Conservation (phyloP, 1,284 basidiomycete species). For the Ustilago trichophora region DNA sequence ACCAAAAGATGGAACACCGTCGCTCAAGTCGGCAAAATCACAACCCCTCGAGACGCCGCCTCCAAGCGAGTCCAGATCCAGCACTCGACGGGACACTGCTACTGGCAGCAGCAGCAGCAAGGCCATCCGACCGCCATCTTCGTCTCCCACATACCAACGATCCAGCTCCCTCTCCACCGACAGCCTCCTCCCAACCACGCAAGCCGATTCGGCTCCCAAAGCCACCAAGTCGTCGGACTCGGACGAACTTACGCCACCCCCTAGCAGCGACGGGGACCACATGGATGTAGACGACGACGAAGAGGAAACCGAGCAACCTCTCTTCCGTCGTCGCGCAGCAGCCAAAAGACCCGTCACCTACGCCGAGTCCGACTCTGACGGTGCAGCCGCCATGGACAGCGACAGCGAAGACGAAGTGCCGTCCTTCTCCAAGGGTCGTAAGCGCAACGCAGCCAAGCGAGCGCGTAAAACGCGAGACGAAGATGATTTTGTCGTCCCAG, state of each 20-base stretch:
- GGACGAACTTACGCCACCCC: constrained; percentile 40
- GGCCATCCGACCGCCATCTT: constrained; percentile 12
- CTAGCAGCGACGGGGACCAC: constrained; percentile 28
- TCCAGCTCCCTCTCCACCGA: constrained; percentile 38
- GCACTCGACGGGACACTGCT: constrained; percentile 1
- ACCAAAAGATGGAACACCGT: constrained; percentile 7
- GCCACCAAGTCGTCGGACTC: constrained; percentile 15
- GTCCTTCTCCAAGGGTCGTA: constrained; percentile 10
- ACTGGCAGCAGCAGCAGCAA: constrained; percentile 1
- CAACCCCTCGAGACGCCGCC: constrained; percentile 38
- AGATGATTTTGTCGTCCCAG: constrained; percentile 56
- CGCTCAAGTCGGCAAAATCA: constrained; percentile 6
- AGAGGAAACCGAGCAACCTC: constrained; percentile 33
- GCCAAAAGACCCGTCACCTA: constrained; percentile 49
- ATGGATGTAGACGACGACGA: constrained; percentile 46
- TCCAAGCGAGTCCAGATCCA: constrained; percentile 33
- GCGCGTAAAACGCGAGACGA: constrained; percentile 38
- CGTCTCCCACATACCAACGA: constrained; percentile 32
- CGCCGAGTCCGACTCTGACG: constrained; percentile 54
- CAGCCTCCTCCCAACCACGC: constrained; percentile 15
- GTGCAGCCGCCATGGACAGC: constrained; percentile 18
- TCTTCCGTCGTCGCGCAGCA: constrained; percentile 41
- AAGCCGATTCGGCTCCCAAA: not conserved
- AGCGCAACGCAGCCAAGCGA: constrained; percentile 21
- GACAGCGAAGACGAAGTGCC: constrained; percentile 39